phyloP scores from a whole-genome alignment of 768 basidiomycete species.

The Macrolepiota fuliginosa region DNA sequence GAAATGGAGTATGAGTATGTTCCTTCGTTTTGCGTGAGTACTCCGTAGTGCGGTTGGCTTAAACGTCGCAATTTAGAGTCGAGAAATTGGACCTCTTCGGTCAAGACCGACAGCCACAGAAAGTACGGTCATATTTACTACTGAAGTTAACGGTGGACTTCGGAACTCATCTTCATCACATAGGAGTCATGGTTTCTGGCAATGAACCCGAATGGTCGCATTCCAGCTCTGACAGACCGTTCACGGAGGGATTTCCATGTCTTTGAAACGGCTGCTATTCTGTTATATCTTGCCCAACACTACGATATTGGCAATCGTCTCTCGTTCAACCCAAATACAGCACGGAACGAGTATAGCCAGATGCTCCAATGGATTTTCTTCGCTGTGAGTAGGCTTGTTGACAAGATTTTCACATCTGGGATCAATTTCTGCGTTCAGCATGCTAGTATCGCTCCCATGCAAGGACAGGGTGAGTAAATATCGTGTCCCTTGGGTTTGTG shows the following conservation, averaged over 20 bases:
- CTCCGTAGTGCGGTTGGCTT: background rate
- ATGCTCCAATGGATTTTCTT: slow-evolving; percentile 85
- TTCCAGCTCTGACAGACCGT: slow-evolving; percentile 61
- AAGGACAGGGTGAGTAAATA: slow-evolving; percentile 48
- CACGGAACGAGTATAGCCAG: slow-evolving; percentile 57
- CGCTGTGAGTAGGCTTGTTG: slow-evolving; percentile 33
- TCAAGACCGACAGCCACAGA: slow-evolving; percentile 23
- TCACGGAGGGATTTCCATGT: slow-evolving; percentile 52
- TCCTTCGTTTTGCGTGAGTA: background rate
- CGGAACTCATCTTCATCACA: background rate
- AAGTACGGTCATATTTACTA: slow-evolving; percentile 25
- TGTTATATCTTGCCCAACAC: slow-evolving; percentile 72
- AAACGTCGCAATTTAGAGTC: slow-evolving; percentile 29
- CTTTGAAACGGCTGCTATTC: slow-evolving; percentile 75
- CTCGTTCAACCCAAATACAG: slow-evolving; percentile 45
- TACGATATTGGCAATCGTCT: slow-evolving; percentile 71
- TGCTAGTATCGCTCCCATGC: slow-evolving; percentile 77
- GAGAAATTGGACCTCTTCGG: slow-evolving; percentile 46
- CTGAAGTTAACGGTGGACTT: no score
- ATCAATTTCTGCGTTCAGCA: slow-evolving; percentile 38
- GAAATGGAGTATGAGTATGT: slow-evolving; percentile 31
- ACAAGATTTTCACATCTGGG: background rate
- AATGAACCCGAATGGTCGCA: slow-evolving; percentile 65
- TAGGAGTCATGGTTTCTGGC: slow-evolving; percentile 65
- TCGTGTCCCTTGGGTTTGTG: background rate